Percentiles rank a stretch among this genome's conserved stretches.
Conservation (phyloP, 352 stramenopile genomes). For the Phytophthora podocarpi region DNA sequence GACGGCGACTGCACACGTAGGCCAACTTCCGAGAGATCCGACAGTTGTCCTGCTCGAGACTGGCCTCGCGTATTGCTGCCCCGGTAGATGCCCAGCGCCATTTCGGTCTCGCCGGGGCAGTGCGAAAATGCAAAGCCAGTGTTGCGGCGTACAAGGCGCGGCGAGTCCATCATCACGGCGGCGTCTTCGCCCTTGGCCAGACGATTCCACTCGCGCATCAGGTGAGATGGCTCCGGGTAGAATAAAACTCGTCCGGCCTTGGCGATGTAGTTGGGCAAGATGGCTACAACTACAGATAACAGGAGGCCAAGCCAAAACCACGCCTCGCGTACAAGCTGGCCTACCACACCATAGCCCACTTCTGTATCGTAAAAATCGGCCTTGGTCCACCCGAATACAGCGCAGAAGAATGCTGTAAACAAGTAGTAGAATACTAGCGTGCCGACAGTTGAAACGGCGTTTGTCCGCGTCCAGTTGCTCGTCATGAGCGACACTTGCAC, state of each 20-base stretch:
- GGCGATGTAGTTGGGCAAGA: constrained; percentile 88
- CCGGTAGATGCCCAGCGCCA: constrained; percentile 59
- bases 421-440: constrained; percentile 88
- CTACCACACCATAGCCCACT: constrained; percentile 65
- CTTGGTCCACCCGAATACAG: constrained; percentile 76
- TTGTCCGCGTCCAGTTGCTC: constrained; percentile 87
- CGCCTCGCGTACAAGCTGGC: constrained; percentile 59
- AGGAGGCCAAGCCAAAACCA: constrained; percentile 90
- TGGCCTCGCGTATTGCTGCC: constrained; percentile 27
- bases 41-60: constrained; percentile 28
- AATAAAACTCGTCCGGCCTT: constrained; percentile 88
- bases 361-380: constrained; percentile 84
- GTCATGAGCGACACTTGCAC: constrained; percentile 88
- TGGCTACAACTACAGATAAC: constrained; percentile 53
- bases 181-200: constrained; percentile 79
- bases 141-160: constrained; percentile 80
- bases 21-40: constrained; percentile 36
- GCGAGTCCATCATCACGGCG: constrained; percentile 59
- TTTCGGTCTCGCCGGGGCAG: constrained; percentile 73
- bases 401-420: constrained; percentile 87
- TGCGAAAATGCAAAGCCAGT: constrained; percentile 90
- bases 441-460: constrained; percentile 73
- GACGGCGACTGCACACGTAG: constrained; percentile 45
- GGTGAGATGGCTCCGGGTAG: constrained; percentile 86
- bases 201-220: constrained; percentile 92